Evolutionary conservation across 2,329 filamentous ascomycete species (phyloP).

Genomic region (Trichophaea hybrida): DNA sequence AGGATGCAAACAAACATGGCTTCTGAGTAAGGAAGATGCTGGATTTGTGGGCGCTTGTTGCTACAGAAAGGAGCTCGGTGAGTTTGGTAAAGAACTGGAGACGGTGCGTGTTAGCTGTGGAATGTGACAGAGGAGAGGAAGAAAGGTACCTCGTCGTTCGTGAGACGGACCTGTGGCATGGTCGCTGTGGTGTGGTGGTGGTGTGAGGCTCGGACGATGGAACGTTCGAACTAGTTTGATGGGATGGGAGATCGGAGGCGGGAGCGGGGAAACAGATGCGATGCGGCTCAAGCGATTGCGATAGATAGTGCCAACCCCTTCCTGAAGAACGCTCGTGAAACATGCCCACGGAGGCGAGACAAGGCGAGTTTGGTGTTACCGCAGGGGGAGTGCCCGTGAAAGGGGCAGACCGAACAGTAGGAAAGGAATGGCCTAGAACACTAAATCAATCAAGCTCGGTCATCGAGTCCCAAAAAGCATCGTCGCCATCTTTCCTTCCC

Average conservation of each 20-base stretch:
- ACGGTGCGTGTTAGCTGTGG: constrained; percentile 7
- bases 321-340: too few relatives aligned
- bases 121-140: not conserved
- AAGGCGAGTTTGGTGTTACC: too few relatives aligned
- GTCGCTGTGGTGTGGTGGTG: not conserved
- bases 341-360: too few relatives aligned
- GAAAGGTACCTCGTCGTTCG: constrained; percentile 46
- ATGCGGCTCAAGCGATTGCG: not conserved
- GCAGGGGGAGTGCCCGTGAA: too few relatives aligned
- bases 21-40: constrained; percentile 65
- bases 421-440: too few relatives aligned
- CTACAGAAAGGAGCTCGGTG: constrained; percentile 50
- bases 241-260: not conserved
- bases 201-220: not conserved
- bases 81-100: constrained; percentile 59
- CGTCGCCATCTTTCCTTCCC: too few relatives aligned
- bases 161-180: constrained; percentile 41
- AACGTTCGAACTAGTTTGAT: not conserved
- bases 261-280: not conserved
- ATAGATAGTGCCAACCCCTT: too few relatives aligned
- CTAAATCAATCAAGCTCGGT: too few relatives aligned
- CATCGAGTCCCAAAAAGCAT: too few relatives aligned
- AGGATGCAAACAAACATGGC: constrained; percentile 36
- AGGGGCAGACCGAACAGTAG: too few relatives aligned
- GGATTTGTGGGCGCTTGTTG: constrained; percentile 56